Conservation (phyloP, 2,329 filamentous ascomycete species). For the Pseudogymnoascus sp. region DNA sequence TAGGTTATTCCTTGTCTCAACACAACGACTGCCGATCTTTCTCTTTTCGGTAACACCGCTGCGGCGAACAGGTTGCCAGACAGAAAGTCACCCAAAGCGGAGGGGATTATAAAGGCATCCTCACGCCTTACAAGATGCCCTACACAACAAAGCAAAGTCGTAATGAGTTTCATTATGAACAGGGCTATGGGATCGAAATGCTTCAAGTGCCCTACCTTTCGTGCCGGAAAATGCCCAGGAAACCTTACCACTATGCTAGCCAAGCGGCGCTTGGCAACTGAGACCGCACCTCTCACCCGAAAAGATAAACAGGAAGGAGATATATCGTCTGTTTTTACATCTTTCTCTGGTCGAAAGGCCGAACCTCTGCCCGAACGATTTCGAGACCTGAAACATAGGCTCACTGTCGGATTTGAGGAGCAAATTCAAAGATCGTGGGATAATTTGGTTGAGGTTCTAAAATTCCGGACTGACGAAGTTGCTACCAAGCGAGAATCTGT, state of each 20-base stretch:
- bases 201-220: conserved; percentile 53
- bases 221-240: conserved; percentile 52
- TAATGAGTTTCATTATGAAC: too few relatives aligned
- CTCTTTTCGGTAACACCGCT: too few relatives aligned
- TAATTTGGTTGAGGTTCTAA: background rate
- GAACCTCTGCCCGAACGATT: conserved; percentile 48
- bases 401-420: background rate
- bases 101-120: conserved; percentile 32
- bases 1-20: too few relatives aligned
- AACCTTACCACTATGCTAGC: conserved; percentile 34
- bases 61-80: too few relatives aligned
- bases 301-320: conserved; percentile 43
- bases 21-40: too few relatives aligned
- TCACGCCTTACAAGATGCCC: conserved; percentile 64
- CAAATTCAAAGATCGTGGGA: background rate
- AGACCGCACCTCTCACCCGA: background rate
- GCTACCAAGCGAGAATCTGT: background rate
- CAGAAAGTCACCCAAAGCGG: too few relatives aligned
- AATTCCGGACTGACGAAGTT: background rate
- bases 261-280: conserved; percentile 27
- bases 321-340: conserved; percentile 56
- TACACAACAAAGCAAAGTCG: conserved; percentile 25
- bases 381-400: conserved; percentile 16
- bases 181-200: too few relatives aligned
- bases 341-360: conserved; percentile 42